A percentile compares a stretch with the other conserved stretches of the same genome.
Evolutionary conservation across 345 rosid genomes (phyloP).

Genomic region (Syzygium oleosum): DNA sequence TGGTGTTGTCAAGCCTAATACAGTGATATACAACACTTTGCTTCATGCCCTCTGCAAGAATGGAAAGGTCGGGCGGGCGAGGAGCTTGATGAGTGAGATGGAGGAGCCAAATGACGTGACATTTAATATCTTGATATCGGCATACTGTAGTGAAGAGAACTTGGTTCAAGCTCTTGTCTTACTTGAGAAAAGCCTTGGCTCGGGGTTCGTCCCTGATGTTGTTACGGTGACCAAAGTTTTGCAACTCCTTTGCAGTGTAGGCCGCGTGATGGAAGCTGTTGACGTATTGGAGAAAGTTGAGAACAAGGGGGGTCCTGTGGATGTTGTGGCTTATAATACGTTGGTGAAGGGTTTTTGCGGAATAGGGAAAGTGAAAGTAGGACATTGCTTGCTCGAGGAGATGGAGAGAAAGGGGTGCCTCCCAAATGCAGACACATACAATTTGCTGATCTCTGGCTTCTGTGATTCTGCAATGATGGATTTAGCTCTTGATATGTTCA

Average conservation of each 20-base stretch:
- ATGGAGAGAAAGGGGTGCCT: constrained; percentile 83
- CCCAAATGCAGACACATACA: constrained; percentile 65
- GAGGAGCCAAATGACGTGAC: constrained; percentile 62
- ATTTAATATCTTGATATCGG: constrained; percentile 68
- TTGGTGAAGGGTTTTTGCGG: constrained; percentile 63
- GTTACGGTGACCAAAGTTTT: constrained; percentile 64
- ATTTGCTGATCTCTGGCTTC: constrained; percentile 53
- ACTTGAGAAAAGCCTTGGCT: constrained; percentile 65
- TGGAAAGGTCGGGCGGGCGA: constrained; percentile 77
- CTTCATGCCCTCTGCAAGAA: constrained; percentile 65
- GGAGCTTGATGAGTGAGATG: constrained; percentile 74
- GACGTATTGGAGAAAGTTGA: constrained; percentile 69
- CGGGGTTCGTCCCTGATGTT: constrained; percentile 56
- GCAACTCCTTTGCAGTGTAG: constrained; percentile 48
- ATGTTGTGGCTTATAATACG: constrained; percentile 64
- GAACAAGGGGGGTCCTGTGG: constrained; percentile 49
- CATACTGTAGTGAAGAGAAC: constrained; percentile 59
- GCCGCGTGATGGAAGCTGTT: constrained; percentile 61
- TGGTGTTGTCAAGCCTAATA: constrained; percentile 34
- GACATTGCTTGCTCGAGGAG: constrained; percentile 43
- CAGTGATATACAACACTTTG: constrained; percentile 67
- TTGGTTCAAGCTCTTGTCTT: constrained; percentile 65
- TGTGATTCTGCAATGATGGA: constrained; percentile 51
- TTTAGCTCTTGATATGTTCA: constrained; percentile 50
- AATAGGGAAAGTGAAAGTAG: constrained; percentile 52